Conservation (phyloP, 208 protist genomes). For the Crithidia brevicula region DNA sequence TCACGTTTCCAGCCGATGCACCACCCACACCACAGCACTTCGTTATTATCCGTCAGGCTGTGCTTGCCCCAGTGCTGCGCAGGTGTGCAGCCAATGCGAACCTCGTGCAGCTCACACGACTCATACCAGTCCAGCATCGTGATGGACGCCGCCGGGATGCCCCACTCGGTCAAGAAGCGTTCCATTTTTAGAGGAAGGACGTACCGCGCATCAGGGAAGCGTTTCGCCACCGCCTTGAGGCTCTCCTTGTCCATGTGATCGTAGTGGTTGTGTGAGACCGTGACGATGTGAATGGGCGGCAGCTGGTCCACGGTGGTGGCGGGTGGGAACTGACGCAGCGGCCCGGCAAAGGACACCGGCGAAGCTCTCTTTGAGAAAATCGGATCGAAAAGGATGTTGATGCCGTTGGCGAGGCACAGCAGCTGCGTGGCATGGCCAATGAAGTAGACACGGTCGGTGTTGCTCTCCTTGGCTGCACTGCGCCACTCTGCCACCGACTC, state of each 20-base stretch:
- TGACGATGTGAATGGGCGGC: conserved; percentile 73
- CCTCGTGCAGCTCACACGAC: conserved; percentile 36
- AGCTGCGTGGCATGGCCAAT: conserved; percentile 80
- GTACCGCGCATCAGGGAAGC: conserved; percentile 46
- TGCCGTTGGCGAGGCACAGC: conserved; percentile 62
- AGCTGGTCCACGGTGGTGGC: conserved; percentile 51
- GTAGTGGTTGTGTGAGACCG: conserved; percentile 91
- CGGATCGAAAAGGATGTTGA: conserved; percentile 87
- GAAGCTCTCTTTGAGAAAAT: conserved; percentile 70
- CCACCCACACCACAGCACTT: conserved; percentile 76
- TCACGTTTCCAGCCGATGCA: conserved; percentile 46
- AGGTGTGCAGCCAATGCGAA: conserved; percentile 58
- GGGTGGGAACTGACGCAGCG: conserved; percentile 39
- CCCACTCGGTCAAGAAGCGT: conserved; percentile 40
- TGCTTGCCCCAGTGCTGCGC: conserved; percentile 70
- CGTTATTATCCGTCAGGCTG: conserved; percentile 51
- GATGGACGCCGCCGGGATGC: conserved; percentile 41
- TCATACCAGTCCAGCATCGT: conserved; percentile 60
- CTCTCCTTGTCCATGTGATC: conserved; percentile 80
- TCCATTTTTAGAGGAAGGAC: conserved; percentile 70
- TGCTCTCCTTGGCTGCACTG: background rate
- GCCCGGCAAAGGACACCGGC: conserved; percentile 64
- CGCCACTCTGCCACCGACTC: conserved; percentile 37
- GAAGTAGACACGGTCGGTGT: conserved; percentile 64
- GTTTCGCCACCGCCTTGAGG: conserved; percentile 36